phyloP scores from a whole-genome alignment of 1,284 basidiomycete genomes.

The Mycosarcoma mackinlayi region DNA sequence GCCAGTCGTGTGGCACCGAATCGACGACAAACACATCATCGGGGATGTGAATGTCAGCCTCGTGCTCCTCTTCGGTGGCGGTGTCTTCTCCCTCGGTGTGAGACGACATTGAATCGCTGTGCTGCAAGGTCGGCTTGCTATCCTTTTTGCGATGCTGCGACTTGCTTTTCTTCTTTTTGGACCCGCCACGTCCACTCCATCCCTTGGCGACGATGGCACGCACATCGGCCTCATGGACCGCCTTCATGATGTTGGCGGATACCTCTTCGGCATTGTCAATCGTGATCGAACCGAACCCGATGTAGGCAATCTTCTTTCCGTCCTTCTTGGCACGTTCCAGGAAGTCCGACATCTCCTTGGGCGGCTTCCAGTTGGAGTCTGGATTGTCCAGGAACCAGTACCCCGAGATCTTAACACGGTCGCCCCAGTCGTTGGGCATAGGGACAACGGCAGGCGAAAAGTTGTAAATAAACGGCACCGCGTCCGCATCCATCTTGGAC shows the following conservation, averaged over 20 bases:
- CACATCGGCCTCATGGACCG: slow-evolving; percentile 54
- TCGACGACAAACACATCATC: slow-evolving; percentile 61
- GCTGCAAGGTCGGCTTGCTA: slow-evolving; percentile 1
- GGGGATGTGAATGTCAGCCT: slow-evolving; percentile 67
- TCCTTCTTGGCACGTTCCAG: slow-evolving; percentile 75
- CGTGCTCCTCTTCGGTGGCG: slow-evolving; percentile 28
- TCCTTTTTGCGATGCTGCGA: slow-evolving; percentile 2
- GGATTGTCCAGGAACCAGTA: slow-evolving; percentile 69
- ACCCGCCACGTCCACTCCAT: slow-evolving; percentile 57
- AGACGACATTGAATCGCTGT: slow-evolving; percentile 1
- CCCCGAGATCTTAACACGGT: slow-evolving; percentile 56
- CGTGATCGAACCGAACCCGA: slow-evolving; percentile 70
- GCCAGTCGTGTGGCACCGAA: slow-evolving; percentile 57
- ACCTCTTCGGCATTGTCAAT: slow-evolving; percentile 50
- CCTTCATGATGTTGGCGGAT: slow-evolving; percentile 65
- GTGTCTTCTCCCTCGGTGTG: slow-evolving; percentile 25
- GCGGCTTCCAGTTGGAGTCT: slow-evolving; percentile 73
- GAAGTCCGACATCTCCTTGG: slow-evolving; percentile 73
- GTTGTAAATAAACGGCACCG: slow-evolving; percentile 64
- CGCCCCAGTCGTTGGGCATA: slow-evolving; percentile 60
- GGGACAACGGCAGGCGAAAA: slow-evolving; percentile 62
- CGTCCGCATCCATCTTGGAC: slow-evolving; percentile 43
- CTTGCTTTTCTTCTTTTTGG: slow-evolving; percentile 31
- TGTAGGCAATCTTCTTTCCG: slow-evolving; percentile 70
- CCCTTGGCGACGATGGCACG: slow-evolving; percentile 66